Evolutionary conservation across 345 rosid genomes (phyloP).

Genomic region (Stellera chamaejasme): DNA sequence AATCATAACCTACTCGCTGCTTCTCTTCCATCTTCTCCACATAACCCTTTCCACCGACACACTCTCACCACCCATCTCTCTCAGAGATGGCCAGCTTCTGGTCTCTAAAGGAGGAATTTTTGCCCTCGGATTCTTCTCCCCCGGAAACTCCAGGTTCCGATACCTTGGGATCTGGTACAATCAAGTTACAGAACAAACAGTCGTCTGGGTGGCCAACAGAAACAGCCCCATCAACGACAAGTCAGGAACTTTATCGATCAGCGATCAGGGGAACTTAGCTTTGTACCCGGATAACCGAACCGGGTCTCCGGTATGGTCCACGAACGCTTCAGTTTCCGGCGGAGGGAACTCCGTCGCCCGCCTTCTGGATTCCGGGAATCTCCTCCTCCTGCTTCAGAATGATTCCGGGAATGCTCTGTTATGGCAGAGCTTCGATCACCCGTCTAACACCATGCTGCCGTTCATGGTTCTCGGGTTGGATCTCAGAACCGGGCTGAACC

Average conservation of each 20-base stretch:
- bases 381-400: constrained; percentile 38
- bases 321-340: constrained; percentile 21
- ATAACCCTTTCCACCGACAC: constrained; percentile 20
- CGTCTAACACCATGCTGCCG: constrained; percentile 50
- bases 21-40: constrained; percentile 15
- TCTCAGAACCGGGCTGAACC: constrained; percentile 20
- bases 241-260: constrained; percentile 33
- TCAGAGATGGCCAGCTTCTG: constrained; percentile 40
- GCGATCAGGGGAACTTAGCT: constrained; percentile 35
- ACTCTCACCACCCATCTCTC: constrained; percentile 19
- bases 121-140: constrained; percentile 64
- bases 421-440: constrained; percentile 78
- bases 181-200: constrained; percentile 28
- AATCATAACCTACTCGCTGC: not conserved
- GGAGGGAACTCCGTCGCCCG: constrained; percentile 23
- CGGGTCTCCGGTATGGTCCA: constrained; percentile 36
- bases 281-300: constrained; percentile 20
- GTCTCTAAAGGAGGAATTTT: constrained; percentile 29
- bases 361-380: constrained; percentile 58
- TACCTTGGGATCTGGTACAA: constrained; percentile 80
- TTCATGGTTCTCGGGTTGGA: constrained; percentile 59
- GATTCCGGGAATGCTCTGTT: constrained; percentile 8
- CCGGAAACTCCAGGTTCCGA: constrained; percentile 34
- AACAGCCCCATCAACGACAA: constrained; percentile 38
- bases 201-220: constrained; percentile 83